These are phyloP conservation scores for Hydrangea macrophylla DNA, from an alignment of 148 eudicot species.

Conservation along the genomic window DNA sequence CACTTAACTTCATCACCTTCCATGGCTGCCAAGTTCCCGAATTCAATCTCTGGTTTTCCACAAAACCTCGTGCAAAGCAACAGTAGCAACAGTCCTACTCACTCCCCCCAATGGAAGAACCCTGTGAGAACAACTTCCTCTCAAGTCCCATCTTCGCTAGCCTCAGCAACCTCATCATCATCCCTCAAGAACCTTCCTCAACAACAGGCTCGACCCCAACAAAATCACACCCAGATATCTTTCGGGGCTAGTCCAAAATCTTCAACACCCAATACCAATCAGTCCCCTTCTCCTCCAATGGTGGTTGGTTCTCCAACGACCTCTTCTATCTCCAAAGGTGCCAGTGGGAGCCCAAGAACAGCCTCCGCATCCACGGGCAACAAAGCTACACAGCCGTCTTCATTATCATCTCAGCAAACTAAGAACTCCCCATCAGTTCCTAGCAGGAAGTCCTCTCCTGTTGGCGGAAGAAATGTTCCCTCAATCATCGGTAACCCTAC, in stretches of 20 bases:
- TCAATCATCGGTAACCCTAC: conserved; percentile 72
- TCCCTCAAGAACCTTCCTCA: conserved; percentile 49
- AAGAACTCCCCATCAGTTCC: conserved; percentile 42
- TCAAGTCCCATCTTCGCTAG: conserved; percentile 47
- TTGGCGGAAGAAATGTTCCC: conserved; percentile 38
- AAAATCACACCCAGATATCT: conserved; percentile 76
- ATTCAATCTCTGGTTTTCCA: conserved; percentile 44
- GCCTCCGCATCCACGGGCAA: conserved; percentile 44
- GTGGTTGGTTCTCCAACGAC: conserved; percentile 79
- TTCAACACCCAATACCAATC: conserved; percentile 36
- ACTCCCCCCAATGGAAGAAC: conserved; percentile 79
- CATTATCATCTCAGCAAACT: conserved; percentile 58
- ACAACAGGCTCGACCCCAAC: conserved; percentile 55
- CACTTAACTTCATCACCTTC: conserved; percentile 54
- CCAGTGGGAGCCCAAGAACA: conserved; percentile 82
- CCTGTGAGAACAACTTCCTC: conserved; percentile 44
- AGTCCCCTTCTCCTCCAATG: conserved; percentile 65
- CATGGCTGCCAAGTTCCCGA: conserved; percentile 55
- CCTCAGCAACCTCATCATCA: conserved; percentile 40
- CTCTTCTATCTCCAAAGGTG: conserved; percentile 74
- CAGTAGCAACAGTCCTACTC: conserved; percentile 39
- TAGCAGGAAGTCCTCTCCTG: conserved; percentile 53
- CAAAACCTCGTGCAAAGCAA: conserved; percentile 54
- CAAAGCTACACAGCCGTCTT: conserved; percentile 51
- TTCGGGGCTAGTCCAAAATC: conserved; percentile 60